Base-by-base conservation (phyloP, 495 filamentous ascomycete genomes). In the Trichoderma asperelloides region DNA sequence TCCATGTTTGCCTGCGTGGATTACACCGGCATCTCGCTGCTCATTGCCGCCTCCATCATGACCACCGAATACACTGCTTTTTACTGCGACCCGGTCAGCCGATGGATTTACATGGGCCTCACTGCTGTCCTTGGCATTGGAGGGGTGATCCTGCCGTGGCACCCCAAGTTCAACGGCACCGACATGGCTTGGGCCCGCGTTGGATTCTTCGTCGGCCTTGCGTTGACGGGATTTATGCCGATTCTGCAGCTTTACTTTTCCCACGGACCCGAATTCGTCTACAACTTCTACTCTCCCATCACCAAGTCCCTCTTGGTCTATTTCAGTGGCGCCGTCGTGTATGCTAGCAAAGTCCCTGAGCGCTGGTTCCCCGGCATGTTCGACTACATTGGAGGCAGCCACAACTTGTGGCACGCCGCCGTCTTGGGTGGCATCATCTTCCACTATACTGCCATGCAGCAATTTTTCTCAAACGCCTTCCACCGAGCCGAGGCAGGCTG, bases 1-100 rank as follows among this genome's bases (percentile, higher is more conserved):
- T 95, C 96, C 74, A 88, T 92, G 66, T 97, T 98, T 71, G 96
- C 96, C 47, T 99, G 95, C 76, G 93, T 99, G 55, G 95, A 99
- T 74, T 99, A 99, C 77, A 97, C 93, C 0, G 96, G 96, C 33
- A 99, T 99, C 70, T 97, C 94, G 2, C 82, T 99, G 65, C 86
- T 99, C 27, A 94, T 99, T 60, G 96, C 95, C 11, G 91, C 95
- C 27, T 96, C 92, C 51, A 98, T 99, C 78, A 93, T 98, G 86
- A 97, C 95, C 4, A 96, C 91, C 65, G 95, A 99, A 75, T 98
- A 97, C 78, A 97, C 96, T 5, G 95, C 94, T 43, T 98, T 99
- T 78, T 98, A 99, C 76, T 96, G 94, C 77, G 96, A 99, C 69
- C 94, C 95, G 8, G 74, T 89, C 41, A 91, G 89, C 67, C 91